Evolutionary conservation across 2,329 filamentous ascomycete species (phyloP), one percentile per base, ranked within the genome.

Genomic region (Metarhizium sp.): DNA sequence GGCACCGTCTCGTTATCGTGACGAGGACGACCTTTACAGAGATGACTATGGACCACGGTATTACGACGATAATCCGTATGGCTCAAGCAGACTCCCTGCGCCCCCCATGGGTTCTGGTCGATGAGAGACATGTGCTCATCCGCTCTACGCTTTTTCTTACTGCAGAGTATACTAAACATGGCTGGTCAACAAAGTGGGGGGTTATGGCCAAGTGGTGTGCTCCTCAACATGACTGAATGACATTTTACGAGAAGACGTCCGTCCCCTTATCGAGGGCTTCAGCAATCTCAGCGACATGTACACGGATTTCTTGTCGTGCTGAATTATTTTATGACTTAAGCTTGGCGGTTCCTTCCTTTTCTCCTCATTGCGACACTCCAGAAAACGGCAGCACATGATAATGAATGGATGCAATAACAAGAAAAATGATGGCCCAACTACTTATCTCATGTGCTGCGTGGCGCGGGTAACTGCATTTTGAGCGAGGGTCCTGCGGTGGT

Each of bases 61-160:
- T 62, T 64, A 69, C 49, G 75, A 79, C 58, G 75, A 72, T 53
- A 76, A 76, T 57, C 72, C 77, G 3, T 78, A 78, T 61, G 64
- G 71, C 47, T 66, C 68, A 50, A 63, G 70, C 47, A 64, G 61
- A 20, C 59, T 79, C 52, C 73, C 76, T 45, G 70, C 75, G 7
- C 63, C 67, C 57, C 63, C 62, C 50, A 51, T 60, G 53, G 62
- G 58, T 34, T 51, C 55, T 42, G 52, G 52, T 42, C 57, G 55
- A 51, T 55, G 53, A 58, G 48, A 7, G 14, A 45, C 4, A 29
- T 34, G 36, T 34, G 36, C 10, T 45, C 50, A 10, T 29, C 18
- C n/a, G 13, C 29, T 25, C n/a, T 16, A 18, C 10, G 6, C 32
- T 34, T 11, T 34, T 36, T 40, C 6, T 16, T 45, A 18, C 6